Percentiles rank a stretch among this genome's conserved stretches.
phyloP scores from a whole-genome alignment of 2,329 filamentous ascomycete species.

The Verticillium nubilum region DNA sequence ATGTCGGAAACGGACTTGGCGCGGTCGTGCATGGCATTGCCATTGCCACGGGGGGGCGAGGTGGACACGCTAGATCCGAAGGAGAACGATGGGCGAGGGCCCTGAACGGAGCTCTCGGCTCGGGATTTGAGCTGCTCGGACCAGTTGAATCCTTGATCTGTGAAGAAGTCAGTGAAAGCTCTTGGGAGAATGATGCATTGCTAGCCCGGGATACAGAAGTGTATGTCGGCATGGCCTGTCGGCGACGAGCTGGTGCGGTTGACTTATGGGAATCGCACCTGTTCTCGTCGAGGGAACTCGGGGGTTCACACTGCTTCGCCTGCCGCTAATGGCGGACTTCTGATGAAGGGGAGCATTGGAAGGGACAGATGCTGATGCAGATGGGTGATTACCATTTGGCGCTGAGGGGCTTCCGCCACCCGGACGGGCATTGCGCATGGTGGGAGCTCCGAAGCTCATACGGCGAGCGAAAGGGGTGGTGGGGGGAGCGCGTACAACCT shows the following conservation, averaged over 20 bases:
- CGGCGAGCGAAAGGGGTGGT: conserved; percentile 74
- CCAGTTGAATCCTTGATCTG: conserved; percentile 92
- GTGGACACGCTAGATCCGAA: conserved; percentile 39
- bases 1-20: conserved; percentile 65
- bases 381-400: conserved; percentile 52
- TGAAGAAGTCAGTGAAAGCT: conserved; percentile 23
- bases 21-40: conserved; percentile 50
- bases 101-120: conserved; percentile 71
- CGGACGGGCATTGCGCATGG: conserved; percentile 50
- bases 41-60: conserved; percentile 35
- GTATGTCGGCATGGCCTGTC: too few relatives aligned
- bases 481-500: conserved; percentile 52
- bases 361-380: conserved; percentile 24
- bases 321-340: conserved; percentile 23
- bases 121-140: conserved; percentile 90
- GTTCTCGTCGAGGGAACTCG: background rate
- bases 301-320: conserved; percentile 12
- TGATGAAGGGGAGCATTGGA: conserved; percentile 25
- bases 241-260: conserved; percentile 12
- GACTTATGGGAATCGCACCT: background rate
- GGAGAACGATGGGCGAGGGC: conserved; percentile 52
- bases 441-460: conserved; percentile 84
- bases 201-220: too few relatives aligned
- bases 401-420: conserved; percentile 53
- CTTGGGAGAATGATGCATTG: background rate